These are phyloP conservation scores for Pseudevernia furfuracea DNA, from an alignment of 495 filamentous ascomycete genomes.

Conservation along the genomic window DNA sequence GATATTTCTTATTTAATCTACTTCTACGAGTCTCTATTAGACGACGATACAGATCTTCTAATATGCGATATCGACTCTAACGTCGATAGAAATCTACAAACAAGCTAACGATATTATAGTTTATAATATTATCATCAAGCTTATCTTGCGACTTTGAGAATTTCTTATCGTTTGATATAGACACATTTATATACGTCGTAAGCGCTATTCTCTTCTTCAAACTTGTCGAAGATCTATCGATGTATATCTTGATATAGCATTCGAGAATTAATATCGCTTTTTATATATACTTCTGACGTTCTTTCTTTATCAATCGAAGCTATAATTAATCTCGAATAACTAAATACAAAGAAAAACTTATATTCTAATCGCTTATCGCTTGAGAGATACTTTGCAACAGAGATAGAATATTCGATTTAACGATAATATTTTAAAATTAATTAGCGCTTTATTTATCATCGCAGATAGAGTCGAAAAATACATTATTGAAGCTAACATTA, in stretches of 20 bases:
- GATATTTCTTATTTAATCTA: not conserved
- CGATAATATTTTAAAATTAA: not conserved
- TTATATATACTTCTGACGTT: not conserved
- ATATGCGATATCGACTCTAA: not conserved
- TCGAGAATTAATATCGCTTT: not conserved
- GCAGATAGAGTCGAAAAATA: no score
- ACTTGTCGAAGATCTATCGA: no score
- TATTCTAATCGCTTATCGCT: not conserved
- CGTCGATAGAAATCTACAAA: not conserved
- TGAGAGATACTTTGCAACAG: not conserved
- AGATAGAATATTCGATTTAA: not conserved
- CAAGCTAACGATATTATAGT: not conserved
- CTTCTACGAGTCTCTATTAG: not conserved
- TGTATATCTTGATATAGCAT: not conserved
- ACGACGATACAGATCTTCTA: not conserved
- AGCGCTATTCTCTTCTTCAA: not conserved
- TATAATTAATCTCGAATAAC: constrained; percentile 2
- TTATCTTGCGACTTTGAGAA: not conserved
- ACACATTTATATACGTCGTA: not conserved
- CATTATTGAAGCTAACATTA: fast-evolving
- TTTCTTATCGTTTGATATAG: not conserved
- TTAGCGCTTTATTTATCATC: not conserved
- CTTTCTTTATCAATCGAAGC: not conserved
- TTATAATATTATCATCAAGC: not conserved
- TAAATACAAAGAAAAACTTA: not conserved